Evolutionary conservation across 2,329 filamentous ascomycete genomes (phyloP).

Genomic region (Fusarium sp.): DNA sequence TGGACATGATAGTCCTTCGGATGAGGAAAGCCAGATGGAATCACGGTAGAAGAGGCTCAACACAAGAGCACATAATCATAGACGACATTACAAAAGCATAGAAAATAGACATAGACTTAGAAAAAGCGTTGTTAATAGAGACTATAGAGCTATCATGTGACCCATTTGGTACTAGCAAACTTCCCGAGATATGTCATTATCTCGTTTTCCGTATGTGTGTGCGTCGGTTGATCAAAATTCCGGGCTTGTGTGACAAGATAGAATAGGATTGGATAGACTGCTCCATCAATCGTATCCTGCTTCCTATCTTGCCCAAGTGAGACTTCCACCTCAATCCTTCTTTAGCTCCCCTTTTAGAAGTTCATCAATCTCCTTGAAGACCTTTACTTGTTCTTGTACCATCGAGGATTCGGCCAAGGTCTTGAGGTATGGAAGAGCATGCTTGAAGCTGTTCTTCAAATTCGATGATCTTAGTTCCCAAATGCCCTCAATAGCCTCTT

Average conservation of each 20-base stretch:
- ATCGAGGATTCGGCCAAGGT: accelerated
- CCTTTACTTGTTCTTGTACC: background rate
- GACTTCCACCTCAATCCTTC: background rate
- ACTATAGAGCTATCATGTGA: background rate
- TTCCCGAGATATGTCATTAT: too few species aligned
- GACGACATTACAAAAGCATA: background rate
- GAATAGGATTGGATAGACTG: too few species aligned
- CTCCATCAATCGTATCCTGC: too few species aligned
- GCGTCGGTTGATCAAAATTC: too few species aligned
- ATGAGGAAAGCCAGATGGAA: constrained; percentile 38
- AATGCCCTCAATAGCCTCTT: background rate
- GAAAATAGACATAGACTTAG: background rate
- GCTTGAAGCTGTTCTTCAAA: accelerated
- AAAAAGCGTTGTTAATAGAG: background rate
- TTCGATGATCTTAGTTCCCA: accelerated
- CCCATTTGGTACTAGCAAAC: too few species aligned
- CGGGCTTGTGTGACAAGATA: too few species aligned
- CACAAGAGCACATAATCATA: background rate
- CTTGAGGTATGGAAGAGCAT: accelerated
- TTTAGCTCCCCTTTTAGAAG: background rate
- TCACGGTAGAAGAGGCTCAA: background rate
- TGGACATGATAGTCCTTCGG: constrained; percentile 12
- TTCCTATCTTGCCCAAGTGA: too few species aligned
- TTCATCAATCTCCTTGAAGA: background rate
- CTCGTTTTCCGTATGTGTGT: too few species aligned